These are phyloP conservation scores for Psilocybe cyanescens DNA, from an alignment of 768 basidiomycete species.

Conservation along the genomic window DNA sequence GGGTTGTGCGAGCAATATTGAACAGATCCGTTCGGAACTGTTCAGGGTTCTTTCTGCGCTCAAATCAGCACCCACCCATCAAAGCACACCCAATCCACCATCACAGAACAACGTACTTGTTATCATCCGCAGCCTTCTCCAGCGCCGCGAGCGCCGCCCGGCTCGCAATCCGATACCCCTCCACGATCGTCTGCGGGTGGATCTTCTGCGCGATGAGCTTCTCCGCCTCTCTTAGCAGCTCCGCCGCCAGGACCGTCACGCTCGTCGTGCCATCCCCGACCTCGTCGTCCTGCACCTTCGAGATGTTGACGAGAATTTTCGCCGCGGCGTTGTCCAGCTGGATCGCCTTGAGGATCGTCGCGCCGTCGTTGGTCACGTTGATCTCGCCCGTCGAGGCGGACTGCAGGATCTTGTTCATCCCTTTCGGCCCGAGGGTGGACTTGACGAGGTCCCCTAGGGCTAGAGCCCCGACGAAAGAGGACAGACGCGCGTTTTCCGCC, in stretches of 20 bases:
- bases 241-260: constrained; percentile 91
- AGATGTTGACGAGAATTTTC: constrained; percentile 99
- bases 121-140: constrained; percentile 80
- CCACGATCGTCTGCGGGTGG: constrained; percentile 97
- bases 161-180: constrained; percentile 94
- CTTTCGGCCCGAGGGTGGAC: constrained; percentile 97
- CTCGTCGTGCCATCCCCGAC: constrained; percentile 95
- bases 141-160: constrained; percentile 82
- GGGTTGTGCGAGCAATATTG: constrained; percentile 95
- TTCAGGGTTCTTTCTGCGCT: constrained; percentile 64
- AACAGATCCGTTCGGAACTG: constrained; percentile 89
- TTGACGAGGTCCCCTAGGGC: constrained; percentile 98
- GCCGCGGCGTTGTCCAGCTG: constrained; percentile 98
- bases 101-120: constrained; percentile 61
- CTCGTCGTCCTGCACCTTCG: constrained; percentile 99
- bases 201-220: constrained; percentile 91
- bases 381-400: constrained; percentile 89
- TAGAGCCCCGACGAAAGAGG: constrained; percentile 96
- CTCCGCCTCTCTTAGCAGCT: constrained; percentile 93
- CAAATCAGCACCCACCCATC: not conserved
- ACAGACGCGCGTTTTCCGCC: constrained; percentile 97
- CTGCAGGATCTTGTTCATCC: constrained; percentile 99
- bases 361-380: constrained; percentile 98
- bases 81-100: not conserved
- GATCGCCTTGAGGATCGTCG: constrained; percentile 97